These are phyloP conservation scores for Eimeria maxima DNA, from an alignment of 169 alveolate species.

Conservation along the genomic window DNA sequence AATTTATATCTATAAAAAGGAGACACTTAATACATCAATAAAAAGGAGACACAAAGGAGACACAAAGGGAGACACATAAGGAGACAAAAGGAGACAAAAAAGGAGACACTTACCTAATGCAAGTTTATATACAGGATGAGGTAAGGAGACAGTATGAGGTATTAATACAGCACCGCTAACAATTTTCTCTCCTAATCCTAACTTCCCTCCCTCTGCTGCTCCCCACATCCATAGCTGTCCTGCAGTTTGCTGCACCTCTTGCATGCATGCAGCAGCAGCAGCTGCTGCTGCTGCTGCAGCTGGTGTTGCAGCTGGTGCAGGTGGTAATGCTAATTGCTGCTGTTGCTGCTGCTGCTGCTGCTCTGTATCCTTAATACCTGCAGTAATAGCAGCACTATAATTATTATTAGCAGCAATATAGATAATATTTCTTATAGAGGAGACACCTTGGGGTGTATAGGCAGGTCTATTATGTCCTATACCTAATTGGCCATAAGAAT, in stretches of 20 bases:
- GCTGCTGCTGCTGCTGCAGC: conserved; percentile 39
- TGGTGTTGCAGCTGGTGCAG: background rate
- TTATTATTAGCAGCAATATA: conserved; percentile 92
- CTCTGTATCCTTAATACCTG: conserved; percentile 82
- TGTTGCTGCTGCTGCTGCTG: background rate
- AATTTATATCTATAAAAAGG: too few relatives aligned
- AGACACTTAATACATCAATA: too few relatives aligned
- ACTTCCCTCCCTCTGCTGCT: conserved; percentile 92
- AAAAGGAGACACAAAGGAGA: too few relatives aligned
- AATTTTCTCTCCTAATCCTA: conserved; percentile 91
- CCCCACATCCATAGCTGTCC: conserved; percentile 95
- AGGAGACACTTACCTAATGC: conserved; percentile 87
- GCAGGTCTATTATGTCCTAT: conserved; percentile 87
- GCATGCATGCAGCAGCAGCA: too few relatives aligned
- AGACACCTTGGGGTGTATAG: conserved; percentile 89
- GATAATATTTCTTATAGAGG: conserved; percentile 88
- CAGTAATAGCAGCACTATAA: conserved; percentile 91
- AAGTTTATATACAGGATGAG: conserved; percentile 88
- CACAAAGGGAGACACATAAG: background rate
- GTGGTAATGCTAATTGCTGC: too few relatives aligned
- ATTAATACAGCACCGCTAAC: conserved; percentile 87
- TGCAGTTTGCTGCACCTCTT: conserved; percentile 53
- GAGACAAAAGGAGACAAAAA: too few relatives aligned
- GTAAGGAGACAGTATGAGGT: conserved; percentile 88
- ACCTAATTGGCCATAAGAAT: conserved; percentile 91